Conservation (phyloP, 495 filamentous ascomycete genomes). For the Mycothermus thermophilus region DNA sequence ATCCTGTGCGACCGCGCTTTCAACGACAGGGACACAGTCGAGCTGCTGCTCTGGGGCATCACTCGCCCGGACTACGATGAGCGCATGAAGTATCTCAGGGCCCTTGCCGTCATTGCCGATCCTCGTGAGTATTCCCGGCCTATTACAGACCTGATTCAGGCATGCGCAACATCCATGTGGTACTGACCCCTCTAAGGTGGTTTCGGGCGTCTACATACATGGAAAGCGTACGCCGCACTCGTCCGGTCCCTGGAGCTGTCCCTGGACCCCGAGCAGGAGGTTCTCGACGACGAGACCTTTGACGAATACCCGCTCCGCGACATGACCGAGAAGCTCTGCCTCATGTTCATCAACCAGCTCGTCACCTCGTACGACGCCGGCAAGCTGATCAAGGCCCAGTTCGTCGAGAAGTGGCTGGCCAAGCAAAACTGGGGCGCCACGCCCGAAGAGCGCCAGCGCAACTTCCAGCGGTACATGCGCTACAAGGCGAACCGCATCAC, state of each 20-base stretch:
- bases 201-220: slow-evolving; percentile 23
- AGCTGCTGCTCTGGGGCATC: slow-evolving; percentile 35
- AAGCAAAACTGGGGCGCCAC: slow-evolving; percentile 41
- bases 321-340: slow-evolving; percentile 35
- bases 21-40: slow-evolving; percentile 29
- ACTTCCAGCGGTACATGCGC: slow-evolving; percentile 31
- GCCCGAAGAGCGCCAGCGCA: slow-evolving; percentile 28
- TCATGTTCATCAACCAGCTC: slow-evolving; percentile 33
- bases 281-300: slow-evolving; percentile 31
- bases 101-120: slow-evolving; percentile 26
- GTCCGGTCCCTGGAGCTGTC: slow-evolving; percentile 38
- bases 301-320: slow-evolving; percentile 42
- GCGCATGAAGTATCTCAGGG: slow-evolving; percentile 34
- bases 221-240: slow-evolving; percentile 35
- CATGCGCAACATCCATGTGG: too few relatives aligned
- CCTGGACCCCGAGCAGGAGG: slow-evolving; percentile 36
- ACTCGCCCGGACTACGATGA: slow-evolving; percentile 36
- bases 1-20: slow-evolving; percentile 39
- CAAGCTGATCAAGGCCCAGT: slow-evolving; percentile 32
- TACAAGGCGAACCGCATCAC: slow-evolving; percentile 32
- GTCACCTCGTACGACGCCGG: slow-evolving; percentile 28
- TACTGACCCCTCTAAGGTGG: slow-evolving; percentile 7
- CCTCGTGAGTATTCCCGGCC: slow-evolving; percentile 10
- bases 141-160: not conserved
- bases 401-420: slow-evolving; percentile 42